A percentile compares a stretch with the other conserved stretches of the same genome.
Evolutionary conservation across 2,329 filamentous ascomycete species (phyloP).

Genomic region (Periglandula ipomoeae): DNA sequence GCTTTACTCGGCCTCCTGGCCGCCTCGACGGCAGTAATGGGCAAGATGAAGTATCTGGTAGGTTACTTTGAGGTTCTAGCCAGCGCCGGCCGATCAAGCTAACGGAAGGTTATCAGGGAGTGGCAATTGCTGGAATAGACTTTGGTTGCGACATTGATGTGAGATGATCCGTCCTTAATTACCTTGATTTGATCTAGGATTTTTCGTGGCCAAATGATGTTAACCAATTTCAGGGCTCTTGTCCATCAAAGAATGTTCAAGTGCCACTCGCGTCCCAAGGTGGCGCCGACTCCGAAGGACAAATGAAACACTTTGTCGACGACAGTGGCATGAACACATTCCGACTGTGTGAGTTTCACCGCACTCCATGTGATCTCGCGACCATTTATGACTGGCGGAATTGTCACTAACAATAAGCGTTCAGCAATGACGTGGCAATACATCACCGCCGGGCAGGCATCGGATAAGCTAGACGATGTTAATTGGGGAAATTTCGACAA

Average conservation of each 20-base stretch:
- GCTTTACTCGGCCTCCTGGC: background rate
- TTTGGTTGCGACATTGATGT: slow-evolving; percentile 39
- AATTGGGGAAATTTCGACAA: slow-evolving; percentile 45
- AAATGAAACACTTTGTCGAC: slow-evolving; percentile 49
- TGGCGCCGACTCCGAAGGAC: slow-evolving; percentile 31
- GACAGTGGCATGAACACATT: slow-evolving; percentile 46
- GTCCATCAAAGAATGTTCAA: slow-evolving; percentile 25
- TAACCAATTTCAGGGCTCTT: slow-evolving; percentile 23
- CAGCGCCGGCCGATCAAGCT: background rate
- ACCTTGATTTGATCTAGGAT: background rate
- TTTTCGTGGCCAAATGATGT: background rate
- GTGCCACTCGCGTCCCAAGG: slow-evolving; percentile 24
- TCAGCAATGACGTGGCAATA: slow-evolving; percentile 46
- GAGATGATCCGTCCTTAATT: slow-evolving; percentile 9
- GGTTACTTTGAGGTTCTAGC: background rate
- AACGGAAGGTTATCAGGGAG: slow-evolving; percentile 18
- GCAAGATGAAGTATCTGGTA: slow-evolving; percentile 10
- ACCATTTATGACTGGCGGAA: background rate
- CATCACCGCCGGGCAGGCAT: slow-evolving; percentile 43
- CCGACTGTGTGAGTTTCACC: slow-evolving; percentile 31
- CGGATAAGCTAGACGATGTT: slow-evolving; percentile 35
- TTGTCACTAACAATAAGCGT: background rate
- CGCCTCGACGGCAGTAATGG: background rate
- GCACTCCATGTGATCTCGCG: background rate
- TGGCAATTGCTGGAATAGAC: slow-evolving; percentile 38